A percentile compares a stretch with the other conserved stretches of the same genome.
phyloP scores from a whole-genome alignment of 1,284 basidiomycete species.

The Hemileia vastatrix region DNA sequence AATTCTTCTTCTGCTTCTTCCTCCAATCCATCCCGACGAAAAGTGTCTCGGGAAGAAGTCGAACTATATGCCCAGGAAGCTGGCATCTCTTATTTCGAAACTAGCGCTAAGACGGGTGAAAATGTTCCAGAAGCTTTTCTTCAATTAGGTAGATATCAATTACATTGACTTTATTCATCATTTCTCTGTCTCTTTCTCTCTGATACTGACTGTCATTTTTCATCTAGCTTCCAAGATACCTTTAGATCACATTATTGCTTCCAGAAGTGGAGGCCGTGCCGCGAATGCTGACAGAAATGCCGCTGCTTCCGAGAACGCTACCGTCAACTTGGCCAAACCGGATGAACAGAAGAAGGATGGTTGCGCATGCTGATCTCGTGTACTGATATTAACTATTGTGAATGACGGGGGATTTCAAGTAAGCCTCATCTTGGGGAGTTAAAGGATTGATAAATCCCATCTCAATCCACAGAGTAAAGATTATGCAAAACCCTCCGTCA shows the following conservation, averaged over 20 bases:
- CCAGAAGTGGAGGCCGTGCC: conserved; percentile 54
- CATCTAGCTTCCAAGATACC: conserved; percentile 83
- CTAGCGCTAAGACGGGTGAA: conserved; percentile 93
- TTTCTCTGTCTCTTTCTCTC: conserved; percentile 19
- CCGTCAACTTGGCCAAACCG: conserved; percentile 66
- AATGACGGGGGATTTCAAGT: too few species aligned
- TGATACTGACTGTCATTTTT: conserved; percentile 25
- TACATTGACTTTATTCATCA: conserved; percentile 20
- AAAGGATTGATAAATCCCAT: too few species aligned
- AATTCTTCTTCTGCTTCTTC: conserved; percentile 45
- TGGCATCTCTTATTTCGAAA: conserved; percentile 91
- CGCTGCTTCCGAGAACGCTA: conserved; percentile 50
- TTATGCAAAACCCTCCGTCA: too few species aligned
- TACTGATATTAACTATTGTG: too few species aligned
- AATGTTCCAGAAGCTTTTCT: conserved; percentile 96
- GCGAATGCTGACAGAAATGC: conserved; percentile 54
- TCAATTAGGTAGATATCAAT: conserved; percentile 66
- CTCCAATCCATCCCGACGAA: conserved; percentile 52
- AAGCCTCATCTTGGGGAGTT: too few species aligned
- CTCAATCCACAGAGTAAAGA: too few species aligned
- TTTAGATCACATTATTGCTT: conserved; percentile 78
- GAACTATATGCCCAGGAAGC: conserved; percentile 91
- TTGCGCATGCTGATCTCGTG: conserved; percentile 57
- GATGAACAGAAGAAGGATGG: conserved; percentile 60
- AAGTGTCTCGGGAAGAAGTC: conserved; percentile 86